phyloP scores from a whole-genome alignment of 345 rosid genomes.

The Eucalyptus erythrocorys region DNA sequence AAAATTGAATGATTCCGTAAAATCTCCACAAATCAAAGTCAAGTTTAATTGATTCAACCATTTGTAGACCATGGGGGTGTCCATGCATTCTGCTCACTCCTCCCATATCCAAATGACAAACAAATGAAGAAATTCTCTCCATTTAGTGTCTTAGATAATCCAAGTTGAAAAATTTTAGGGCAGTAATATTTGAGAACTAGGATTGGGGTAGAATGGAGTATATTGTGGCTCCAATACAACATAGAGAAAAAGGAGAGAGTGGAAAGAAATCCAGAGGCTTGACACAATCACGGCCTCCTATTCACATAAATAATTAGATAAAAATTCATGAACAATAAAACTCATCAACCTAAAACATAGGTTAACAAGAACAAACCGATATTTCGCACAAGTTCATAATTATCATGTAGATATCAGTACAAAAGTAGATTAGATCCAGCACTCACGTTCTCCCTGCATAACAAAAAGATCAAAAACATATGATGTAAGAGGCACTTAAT shows the following conservation, averaged over 20 bases:
- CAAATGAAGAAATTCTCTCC: background rate
- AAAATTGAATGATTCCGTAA: background rate
- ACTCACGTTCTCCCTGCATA: conserved; percentile 98
- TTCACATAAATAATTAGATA: background rate
- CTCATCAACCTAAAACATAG: background rate
- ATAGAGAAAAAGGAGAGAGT: background rate
- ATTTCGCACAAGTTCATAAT: background rate
- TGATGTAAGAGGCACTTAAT: background rate
- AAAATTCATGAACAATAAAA: background rate
- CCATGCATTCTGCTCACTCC: background rate
- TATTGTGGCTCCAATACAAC: background rate
- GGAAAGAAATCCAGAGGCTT: background rate
- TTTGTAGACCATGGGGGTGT: background rate
- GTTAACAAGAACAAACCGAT: background rate
- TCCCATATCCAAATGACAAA: background rate
- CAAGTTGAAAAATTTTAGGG: background rate
- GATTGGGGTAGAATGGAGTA: background rate
- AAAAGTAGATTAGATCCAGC: background rate
- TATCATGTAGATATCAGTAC: background rate
- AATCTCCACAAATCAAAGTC: background rate
- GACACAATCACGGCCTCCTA: background rate
- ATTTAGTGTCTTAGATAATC: background rate
- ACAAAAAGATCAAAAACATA: conserved; percentile 1
- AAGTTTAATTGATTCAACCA: background rate
- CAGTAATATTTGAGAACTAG: background rate